Percentiles rank a stretch among this genome's conserved stretches.
These are phyloP conservation scores for Penicillium freii DNA, from an alignment of 2,329 filamentous ascomycete species.

Conservation along the genomic window DNA sequence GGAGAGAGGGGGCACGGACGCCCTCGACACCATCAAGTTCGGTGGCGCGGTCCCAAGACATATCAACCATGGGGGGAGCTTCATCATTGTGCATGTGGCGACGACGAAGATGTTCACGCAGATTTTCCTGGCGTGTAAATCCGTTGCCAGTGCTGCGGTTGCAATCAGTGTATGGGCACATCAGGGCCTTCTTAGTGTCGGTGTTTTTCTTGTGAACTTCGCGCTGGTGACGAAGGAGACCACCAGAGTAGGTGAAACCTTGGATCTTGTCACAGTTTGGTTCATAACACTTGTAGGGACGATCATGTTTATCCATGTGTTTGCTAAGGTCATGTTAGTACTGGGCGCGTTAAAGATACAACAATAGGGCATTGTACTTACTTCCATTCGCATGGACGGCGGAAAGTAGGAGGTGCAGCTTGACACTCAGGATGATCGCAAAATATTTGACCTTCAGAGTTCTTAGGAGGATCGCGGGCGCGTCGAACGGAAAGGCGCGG, in stretches of 20 bases:
- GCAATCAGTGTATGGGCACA: slow-evolving; percentile 83
- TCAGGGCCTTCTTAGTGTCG: slow-evolving; percentile 80
- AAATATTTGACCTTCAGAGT: slow-evolving; percentile 70
- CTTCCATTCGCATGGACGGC: slow-evolving; percentile 91
- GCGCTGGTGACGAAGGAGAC: slow-evolving; percentile 82
- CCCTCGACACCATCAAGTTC: slow-evolving; percentile 30
- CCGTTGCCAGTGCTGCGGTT: slow-evolving; percentile 85
- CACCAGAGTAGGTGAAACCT: slow-evolving; percentile 93
- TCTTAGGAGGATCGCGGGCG: slow-evolving; percentile 57
- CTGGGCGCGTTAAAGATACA: slow-evolving; percentile 17
- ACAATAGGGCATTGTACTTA: slow-evolving; percentile 49
- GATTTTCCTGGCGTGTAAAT: slow-evolving; percentile 89
- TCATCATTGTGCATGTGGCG: slow-evolving; percentile 65
- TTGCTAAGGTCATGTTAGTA: slow-evolving; percentile 59
- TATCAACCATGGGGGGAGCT: slow-evolving; percentile 26
- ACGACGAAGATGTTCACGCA: slow-evolving; percentile 87
- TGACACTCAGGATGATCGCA: slow-evolving; percentile 71
- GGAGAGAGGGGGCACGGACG: slow-evolving; percentile 29
- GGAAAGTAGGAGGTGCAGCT: slow-evolving; percentile 64
- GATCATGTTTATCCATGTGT: slow-evolving; percentile 97
- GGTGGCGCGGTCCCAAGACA: slow-evolving; percentile 30
- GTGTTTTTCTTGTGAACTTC: slow-evolving; percentile 92
- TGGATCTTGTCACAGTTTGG: slow-evolving; percentile 86
- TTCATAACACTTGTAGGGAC: slow-evolving; percentile 82
- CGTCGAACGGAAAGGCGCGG: slow-evolving; percentile 44